Percentiles rank a stretch among this genome's conserved stretches.
phyloP scores from a whole-genome alignment of 345 rosid species.

The Trapa bicornis region DNA sequence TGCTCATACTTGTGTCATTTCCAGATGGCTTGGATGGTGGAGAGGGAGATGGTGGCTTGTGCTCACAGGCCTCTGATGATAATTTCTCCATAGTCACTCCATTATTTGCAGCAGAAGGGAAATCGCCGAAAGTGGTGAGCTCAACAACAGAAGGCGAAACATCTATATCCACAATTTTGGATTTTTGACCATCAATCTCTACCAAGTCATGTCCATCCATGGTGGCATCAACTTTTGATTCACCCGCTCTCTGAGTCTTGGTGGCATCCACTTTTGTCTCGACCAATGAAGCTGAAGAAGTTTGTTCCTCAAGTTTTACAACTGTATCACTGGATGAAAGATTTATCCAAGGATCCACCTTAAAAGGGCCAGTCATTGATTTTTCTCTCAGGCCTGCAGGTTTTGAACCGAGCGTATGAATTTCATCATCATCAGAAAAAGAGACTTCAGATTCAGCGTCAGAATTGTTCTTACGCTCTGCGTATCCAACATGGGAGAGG shows the following conservation, averaged over 20 bases:
- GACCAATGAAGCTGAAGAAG: conserved; percentile 12
- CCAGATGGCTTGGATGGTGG: background rate
- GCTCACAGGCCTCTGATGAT: conserved; percentile 40
- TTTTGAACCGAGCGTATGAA: conserved; percentile 12
- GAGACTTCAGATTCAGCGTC: conserved; percentile 44
- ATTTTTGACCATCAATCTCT: conserved; percentile 24
- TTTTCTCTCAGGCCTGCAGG: conserved; percentile 16
- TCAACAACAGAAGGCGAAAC: conserved; percentile 17
- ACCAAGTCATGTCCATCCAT: conserved; percentile 20
- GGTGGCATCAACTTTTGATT: background rate
- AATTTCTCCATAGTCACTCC: conserved; percentile 15
- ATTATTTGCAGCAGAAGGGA: conserved; percentile 14
- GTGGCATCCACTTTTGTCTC: conserved; percentile 12
- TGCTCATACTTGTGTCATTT: background rate
- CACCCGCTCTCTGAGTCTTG: conserved; percentile 1
- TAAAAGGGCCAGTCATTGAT: conserved; percentile 16
- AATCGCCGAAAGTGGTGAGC: conserved; percentile 28
- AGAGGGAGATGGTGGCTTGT: conserved; percentile 2
- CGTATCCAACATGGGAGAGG: conserved; percentile 53
- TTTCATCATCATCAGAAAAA: conserved; percentile 23
- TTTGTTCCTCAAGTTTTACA: conserved; percentile 24
- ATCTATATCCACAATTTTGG: conserved; percentile 9
- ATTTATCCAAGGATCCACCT: conserved; percentile 22
- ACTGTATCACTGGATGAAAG: conserved; percentile 22
- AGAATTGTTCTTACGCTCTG: conserved; percentile 53